phyloP scores from a whole-genome alignment of 2,329 filamentous ascomycete species.

The Aureobasidium vineae region DNA sequence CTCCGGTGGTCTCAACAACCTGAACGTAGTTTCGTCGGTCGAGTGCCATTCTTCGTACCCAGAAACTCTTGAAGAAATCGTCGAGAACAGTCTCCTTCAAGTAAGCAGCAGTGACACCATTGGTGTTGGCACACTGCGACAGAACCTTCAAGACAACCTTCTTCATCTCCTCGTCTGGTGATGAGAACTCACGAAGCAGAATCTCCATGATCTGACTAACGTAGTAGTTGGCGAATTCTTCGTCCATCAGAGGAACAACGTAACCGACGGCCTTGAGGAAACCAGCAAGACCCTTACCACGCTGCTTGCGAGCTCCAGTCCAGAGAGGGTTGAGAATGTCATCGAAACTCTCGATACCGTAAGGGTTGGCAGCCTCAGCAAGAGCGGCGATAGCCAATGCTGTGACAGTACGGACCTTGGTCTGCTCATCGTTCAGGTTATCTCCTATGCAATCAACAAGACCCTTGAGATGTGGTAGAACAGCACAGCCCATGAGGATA shows the following conservation, averaged over 20 bases:
- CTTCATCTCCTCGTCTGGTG: slow-evolving; percentile 99
- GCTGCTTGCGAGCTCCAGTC: slow-evolving; percentile 94
- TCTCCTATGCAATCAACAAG: slow-evolving; percentile 95
- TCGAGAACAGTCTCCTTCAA: slow-evolving; percentile 92
- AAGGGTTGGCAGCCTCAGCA: slow-evolving; percentile 94
- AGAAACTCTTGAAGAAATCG: slow-evolving; percentile 99
- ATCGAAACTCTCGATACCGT: slow-evolving; percentile 98
- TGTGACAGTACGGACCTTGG: slow-evolving; percentile 95
- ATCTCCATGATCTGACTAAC: slow-evolving; percentile 99
- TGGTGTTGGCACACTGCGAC: slow-evolving; percentile 89
- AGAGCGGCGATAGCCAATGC: slow-evolving; percentile 91
- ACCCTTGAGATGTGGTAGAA: slow-evolving; percentile 91
- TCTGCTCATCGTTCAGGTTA: slow-evolving; percentile 95
- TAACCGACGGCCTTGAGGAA: slow-evolving; percentile 98
- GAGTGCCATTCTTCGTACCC: slow-evolving; percentile 93
- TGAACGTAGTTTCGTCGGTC: slow-evolving; percentile 98
- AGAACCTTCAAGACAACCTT: slow-evolving; percentile 98
- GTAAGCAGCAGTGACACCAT: slow-evolving; percentile 92
- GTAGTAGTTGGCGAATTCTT: slow-evolving; percentile 99
- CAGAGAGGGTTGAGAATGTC: slow-evolving; percentile 96
- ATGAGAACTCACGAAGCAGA: slow-evolving; percentile 89
- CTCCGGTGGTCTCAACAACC: slow-evolving; percentile 96
- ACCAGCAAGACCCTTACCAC: slow-evolving; percentile 91
- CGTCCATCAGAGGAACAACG: slow-evolving; percentile 98
- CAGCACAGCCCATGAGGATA: slow-evolving; percentile 96